phyloP scores from a whole-genome alignment of 169 alveolate species.

The Blepharisma undulans region DNA sequence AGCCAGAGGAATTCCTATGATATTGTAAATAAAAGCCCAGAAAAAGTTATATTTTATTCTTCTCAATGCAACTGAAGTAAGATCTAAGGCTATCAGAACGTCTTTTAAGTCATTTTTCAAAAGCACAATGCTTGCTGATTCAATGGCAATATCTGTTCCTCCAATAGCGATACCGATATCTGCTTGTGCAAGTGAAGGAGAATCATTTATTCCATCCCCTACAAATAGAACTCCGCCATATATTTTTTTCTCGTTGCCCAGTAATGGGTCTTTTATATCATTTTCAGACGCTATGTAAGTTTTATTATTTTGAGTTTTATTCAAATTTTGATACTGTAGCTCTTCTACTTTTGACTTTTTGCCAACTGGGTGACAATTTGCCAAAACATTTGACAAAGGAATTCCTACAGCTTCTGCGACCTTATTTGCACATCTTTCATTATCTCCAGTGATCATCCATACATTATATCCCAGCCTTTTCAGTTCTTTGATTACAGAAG shows the following conservation, averaged over 20 bases:
- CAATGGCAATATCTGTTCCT: slow-evolving; percentile 68
- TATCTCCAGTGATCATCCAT: slow-evolving; percentile 50
- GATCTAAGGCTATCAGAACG: slow-evolving; percentile 55
- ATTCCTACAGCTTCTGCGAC: slow-evolving; percentile 43
- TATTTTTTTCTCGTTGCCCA: slow-evolving; percentile 35
- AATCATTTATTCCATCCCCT: slow-evolving; percentile 83
- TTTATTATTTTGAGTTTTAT: neutral
- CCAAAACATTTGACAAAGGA: neutral
- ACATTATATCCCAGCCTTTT: slow-evolving; percentile 30
- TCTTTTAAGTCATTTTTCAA: slow-evolving; percentile 58
- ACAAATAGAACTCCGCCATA: slow-evolving; percentile 65
- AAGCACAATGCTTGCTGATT: slow-evolving; percentile 67
- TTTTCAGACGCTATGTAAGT: neutral
- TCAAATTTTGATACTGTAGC: neutral
- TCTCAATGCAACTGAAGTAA: slow-evolving; percentile 50
- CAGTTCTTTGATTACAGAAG: slow-evolving; percentile 19
- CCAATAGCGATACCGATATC: slow-evolving; percentile 78
- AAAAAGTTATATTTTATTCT: slow-evolving; percentile 68
- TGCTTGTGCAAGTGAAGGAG: slow-evolving; percentile 70
- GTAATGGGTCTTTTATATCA: slow-evolving; percentile 50
- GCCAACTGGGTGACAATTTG: slow-evolving; percentile 32
- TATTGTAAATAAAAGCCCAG: slow-evolving; percentile 69
- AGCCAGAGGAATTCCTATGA: slow-evolving; percentile 65
- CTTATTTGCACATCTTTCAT: slow-evolving; percentile 29
- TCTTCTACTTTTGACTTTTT: slow-evolving; percentile 29